These are phyloP conservation scores for Fusarium protoensiforme DNA, from an alignment of 2,329 filamentous ascomycete species.

Conservation along the genomic window DNA sequence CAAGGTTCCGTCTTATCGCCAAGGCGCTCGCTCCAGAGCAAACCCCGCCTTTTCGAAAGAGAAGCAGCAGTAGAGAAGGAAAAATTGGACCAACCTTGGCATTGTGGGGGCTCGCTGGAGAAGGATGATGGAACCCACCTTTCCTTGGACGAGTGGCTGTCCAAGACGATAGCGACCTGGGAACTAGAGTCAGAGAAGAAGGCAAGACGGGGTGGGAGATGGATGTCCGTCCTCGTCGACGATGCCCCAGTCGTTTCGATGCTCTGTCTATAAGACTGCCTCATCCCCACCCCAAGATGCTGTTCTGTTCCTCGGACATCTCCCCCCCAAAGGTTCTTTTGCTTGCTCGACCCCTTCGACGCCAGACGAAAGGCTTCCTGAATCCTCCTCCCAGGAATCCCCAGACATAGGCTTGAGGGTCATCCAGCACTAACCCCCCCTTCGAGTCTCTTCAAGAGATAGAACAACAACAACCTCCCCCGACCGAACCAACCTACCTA, in stretches of 20 bases:
- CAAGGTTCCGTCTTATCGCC: slow-evolving; percentile 38
- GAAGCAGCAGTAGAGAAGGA: slow-evolving; percentile 36
- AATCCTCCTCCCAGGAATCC: slow-evolving; percentile 30
- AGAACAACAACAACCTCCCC: neutral
- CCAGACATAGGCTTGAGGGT: slow-evolving; percentile 34
- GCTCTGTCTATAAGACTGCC: slow-evolving; percentile 39
- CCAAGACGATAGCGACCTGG: slow-evolving; percentile 28
- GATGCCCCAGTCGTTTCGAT: slow-evolving; percentile 11
- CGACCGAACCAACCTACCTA: slow-evolving; percentile 6
- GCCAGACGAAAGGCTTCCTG: slow-evolving; percentile 39
- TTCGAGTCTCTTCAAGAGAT: slow-evolving; percentile 9
- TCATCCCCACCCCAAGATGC: slow-evolving; percentile 28
- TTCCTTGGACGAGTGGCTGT: slow-evolving; percentile 6
- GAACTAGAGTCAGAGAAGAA: slow-evolving; percentile 8
- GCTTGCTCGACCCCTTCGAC: slow-evolving; percentile 28
- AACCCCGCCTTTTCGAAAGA: slow-evolving; percentile 41
- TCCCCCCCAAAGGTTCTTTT: slow-evolving; percentile 26
- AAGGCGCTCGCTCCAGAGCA: slow-evolving; percentile 36
- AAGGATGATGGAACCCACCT: slow-evolving; percentile 18
- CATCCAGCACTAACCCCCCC: neutral
- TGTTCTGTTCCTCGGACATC: slow-evolving; percentile 8
- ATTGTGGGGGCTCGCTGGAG: slow-evolving; percentile 33
- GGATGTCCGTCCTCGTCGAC: slow-evolving; percentile 22
- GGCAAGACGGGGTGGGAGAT: slow-evolving; percentile 25
- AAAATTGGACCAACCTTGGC: slow-evolving; percentile 40